Percentiles rank a stretch among this genome's conserved stretches.
Evolutionary conservation across 805 yeast genomes (phyloP).

Genomic region (Wickerhamiella slavikovae): DNA sequence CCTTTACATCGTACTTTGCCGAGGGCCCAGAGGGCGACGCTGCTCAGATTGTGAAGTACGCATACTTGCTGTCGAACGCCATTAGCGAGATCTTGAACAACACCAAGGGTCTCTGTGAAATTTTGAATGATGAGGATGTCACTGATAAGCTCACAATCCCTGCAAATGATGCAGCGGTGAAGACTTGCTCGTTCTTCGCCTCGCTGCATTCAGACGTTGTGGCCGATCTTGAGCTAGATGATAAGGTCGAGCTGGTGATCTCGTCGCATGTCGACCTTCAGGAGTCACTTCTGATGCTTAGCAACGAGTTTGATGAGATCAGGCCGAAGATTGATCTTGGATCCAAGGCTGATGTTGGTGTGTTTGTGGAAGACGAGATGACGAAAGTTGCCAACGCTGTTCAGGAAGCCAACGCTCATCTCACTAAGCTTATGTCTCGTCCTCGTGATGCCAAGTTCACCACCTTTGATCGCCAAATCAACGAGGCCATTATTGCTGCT

Average conservation of each 20-base stretch:
- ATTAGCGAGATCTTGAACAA: constrained; percentile 42
- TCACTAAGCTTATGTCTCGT: constrained; percentile 29
- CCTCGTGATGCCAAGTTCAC: constrained; percentile 31
- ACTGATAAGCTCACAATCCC: constrained; percentile 32
- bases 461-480: constrained; percentile 42
- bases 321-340: constrained; percentile 21
- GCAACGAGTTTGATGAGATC: constrained; percentile 34
- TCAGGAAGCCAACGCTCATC: constrained; percentile 38
- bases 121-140: constrained; percentile 42
- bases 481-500: constrained; percentile 55
- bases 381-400: constrained; percentile 51
- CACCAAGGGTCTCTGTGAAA: constrained; percentile 42
- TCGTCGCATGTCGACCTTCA: constrained; percentile 59
- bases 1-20: constrained; percentile 53
- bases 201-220: constrained; percentile 35
- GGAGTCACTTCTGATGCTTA: constrained; percentile 39
- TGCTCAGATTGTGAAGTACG: constrained; percentile 34
- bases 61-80: constrained; percentile 41
- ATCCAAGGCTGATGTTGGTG: constrained; percentile 32
- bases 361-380: constrained; percentile 56
- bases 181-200: constrained; percentile 40
- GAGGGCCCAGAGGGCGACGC: constrained; percentile 54
- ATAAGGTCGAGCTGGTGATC: constrained; percentile 56
- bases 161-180: constrained; percentile 37
- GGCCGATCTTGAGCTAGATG: constrained; percentile 27